phyloP scores from a whole-genome alignment of 1,284 basidiomycete species.

The Irpex rosettiformis region DNA sequence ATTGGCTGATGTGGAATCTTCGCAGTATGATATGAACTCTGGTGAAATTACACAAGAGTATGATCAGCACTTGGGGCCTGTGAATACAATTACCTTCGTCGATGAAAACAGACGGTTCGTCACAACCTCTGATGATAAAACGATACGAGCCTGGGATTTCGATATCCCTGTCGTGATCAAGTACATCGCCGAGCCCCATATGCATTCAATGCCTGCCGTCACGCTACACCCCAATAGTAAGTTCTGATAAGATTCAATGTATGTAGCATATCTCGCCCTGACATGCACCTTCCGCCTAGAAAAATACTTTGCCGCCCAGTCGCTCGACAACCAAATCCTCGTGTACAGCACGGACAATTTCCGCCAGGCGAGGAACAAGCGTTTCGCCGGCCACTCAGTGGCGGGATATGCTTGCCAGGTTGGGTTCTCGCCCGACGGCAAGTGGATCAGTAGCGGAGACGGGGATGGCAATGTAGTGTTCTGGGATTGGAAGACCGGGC shows the following conservation, averaged over 20 bases:
- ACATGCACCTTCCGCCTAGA: conserved; percentile 41
- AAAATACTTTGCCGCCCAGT: conserved; percentile 97
- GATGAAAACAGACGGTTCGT: conserved; percentile 96
- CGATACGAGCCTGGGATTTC: conserved; percentile 97
- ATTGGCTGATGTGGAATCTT: background rate
- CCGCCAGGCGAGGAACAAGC: conserved; percentile 97
- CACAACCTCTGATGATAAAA: conserved; percentile 99
- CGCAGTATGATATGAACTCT: conserved; percentile 89
- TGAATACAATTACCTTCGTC: conserved; percentile 98
- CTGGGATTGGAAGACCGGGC: conserved; percentile 99
- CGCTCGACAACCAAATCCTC: conserved; percentile 96
- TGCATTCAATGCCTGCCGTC: conserved; percentile 99
- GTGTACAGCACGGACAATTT: conserved; percentile 97
- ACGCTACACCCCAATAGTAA: conserved; percentile 90
- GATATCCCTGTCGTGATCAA: conserved; percentile 99
- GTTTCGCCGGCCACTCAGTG: conserved; percentile 94
- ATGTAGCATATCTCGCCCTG: background rate
- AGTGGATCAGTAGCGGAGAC: conserved; percentile 96
- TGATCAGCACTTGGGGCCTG: conserved; percentile 96
- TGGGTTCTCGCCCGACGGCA: conserved; percentile 96
- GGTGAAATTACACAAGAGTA: conserved; percentile 98
- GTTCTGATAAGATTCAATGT: conserved; percentile 32
- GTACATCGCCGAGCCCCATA: conserved; percentile 98
- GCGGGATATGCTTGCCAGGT: conserved; percentile 97
- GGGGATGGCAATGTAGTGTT: conserved; percentile 94